These are phyloP conservation scores for Neurospora tetrasperma DNA, from an alignment of 495 filamentous ascomycete species.

Conservation along the genomic window DNA sequence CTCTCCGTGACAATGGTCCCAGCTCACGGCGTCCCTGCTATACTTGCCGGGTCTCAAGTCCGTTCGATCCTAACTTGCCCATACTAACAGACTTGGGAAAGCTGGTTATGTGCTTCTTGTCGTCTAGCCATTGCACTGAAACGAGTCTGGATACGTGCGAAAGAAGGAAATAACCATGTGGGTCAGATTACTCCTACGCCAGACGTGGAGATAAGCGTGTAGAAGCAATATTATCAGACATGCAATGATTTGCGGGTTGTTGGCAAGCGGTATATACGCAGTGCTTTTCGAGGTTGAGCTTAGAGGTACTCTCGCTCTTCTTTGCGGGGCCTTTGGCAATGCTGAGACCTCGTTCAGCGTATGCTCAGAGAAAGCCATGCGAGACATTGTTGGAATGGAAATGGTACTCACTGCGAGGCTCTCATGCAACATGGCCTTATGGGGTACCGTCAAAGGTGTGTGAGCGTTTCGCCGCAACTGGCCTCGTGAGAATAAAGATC, in stretches of 20 bases:
- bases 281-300: background rate
- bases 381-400: background rate
- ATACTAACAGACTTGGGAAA: background rate
- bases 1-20: slow-evolving; percentile 14
- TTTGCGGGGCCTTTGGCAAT: slow-evolving; percentile 2
- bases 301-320: background rate
- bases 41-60: background rate
- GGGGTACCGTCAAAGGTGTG: background rate
- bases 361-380: background rate
- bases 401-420: background rate
- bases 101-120: background rate
- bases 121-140: background rate
- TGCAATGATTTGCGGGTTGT: slow-evolving; percentile 4
- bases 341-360: slow-evolving; percentile 13
- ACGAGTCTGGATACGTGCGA: background rate
- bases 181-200: slow-evolving; percentile 4
- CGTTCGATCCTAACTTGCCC: background rate
- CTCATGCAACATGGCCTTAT: background rate
- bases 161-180: slow-evolving; percentile 4
- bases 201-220: slow-evolving; percentile 4
- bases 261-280: background rate
- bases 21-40: slow-evolving; percentile 2
- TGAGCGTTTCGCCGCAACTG: background rate
- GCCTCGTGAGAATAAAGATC: background rate
- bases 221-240: slow-evolving; percentile 17